Base-by-base conservation (phyloP, 1,139 yeast genomes). In the Petasospora fabianii region DNA sequence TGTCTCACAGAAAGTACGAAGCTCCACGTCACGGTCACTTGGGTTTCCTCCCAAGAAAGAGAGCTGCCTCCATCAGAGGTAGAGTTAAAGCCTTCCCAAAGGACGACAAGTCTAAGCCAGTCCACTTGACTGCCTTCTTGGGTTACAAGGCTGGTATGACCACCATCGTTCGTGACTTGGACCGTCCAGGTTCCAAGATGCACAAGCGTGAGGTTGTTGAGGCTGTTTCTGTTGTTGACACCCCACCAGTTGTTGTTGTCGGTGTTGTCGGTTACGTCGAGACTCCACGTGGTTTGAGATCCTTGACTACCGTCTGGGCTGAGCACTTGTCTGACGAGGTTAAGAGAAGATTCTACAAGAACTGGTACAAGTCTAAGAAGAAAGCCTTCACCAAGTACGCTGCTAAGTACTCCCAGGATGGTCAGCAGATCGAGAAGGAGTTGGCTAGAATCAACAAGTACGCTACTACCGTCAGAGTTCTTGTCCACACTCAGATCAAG, bases 361-460 rank as follows among this genome's bases (percentile, higher is more conserved):
- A 90, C 96, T 92, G 98, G 98, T 92, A 84, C 96, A 90, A 88
- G 83, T 84, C 96, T 61, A 92, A 92, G 94, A 92, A 92, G 96
- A 90, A 90, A 94, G 98, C 98, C 66, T 92, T 92, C 94, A 86
- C 97, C 86, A 88, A 92, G 79, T 92, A 92, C 88, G 84, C 97
- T 71, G 86, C 94, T 73, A 90, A 92, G 82, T 90, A 90, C 84
- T 87, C 97, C 59, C 80, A 80, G 66, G 87, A 82, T 66, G 88
- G 87, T 65, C 80, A 85, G 66, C 83, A 84, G 66, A 73, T 90
- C 66, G 95, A 85, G 71, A 85, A 87, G 70, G 98, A 94, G 77
- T 83, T 92, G 69, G 97, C 96, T 66, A 90, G 98, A 84, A 88
- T 92, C 71, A 78, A 77, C 79, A 94, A 92, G 84, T 92, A 94